Percentiles rank a stretch among this genome's conserved stretches.
Conservation (phyloP, 345 rosid genomes). For the Moringa oleifera region DNA sequence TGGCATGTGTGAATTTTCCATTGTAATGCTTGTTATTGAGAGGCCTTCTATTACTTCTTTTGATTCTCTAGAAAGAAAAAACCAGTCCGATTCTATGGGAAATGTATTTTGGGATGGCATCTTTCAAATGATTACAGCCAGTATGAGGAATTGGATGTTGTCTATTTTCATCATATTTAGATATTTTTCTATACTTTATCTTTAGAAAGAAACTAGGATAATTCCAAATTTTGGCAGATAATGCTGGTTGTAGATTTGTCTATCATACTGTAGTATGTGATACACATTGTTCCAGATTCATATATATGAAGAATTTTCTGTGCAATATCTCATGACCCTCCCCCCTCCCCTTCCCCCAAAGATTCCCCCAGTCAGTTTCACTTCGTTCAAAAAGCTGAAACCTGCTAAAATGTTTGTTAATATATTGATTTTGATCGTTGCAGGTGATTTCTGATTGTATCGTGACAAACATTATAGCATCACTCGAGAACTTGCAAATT, state of each 20-base stretch:
- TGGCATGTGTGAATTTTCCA: neutral
- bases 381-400: too few relatives aligned
- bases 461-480: constrained; percentile 34
- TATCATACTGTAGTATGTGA: neutral
- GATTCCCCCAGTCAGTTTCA: too few relatives aligned
- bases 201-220: too few relatives aligned
- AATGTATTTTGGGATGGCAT: neutral
- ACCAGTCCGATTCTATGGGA: neutral
- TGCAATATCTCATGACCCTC: too few relatives aligned
- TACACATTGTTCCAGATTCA: neutral
- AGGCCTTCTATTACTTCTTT: neutral
- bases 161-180: too few relatives aligned
- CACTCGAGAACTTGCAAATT: constrained; percentile 40
- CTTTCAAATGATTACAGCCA: neutral
- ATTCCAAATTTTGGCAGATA: too few relatives aligned
- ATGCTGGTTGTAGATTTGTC: too few relatives aligned
- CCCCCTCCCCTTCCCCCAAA: too few relatives aligned
- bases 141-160: neutral
- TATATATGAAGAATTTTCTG: neutral
- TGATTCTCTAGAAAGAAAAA: neutral
- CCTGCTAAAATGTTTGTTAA: too few relatives aligned
- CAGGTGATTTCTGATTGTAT: constrained; percentile 61
- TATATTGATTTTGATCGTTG: neutral
- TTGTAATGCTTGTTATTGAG: neutral
- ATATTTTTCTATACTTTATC: too few relatives aligned